Base-by-base conservation (phyloP, 352 stramenopile genomes). In the Saprolegnia parasitica region DNA sequence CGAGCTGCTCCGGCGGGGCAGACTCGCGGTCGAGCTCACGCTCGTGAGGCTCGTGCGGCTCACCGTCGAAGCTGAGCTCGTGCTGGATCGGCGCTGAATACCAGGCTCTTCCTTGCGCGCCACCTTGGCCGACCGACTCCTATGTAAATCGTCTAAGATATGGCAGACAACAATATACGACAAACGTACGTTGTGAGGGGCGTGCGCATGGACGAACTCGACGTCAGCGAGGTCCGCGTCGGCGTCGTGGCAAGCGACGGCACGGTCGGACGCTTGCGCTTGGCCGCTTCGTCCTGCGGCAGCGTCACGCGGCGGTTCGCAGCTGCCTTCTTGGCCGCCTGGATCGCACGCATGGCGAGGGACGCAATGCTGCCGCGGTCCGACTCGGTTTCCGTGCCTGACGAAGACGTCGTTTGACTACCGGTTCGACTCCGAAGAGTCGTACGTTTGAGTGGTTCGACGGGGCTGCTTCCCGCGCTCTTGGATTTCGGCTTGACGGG, bases 331-430 rank as follows among this genome's bases (percentile, higher is more conserved):
- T 60, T 60, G 24, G 52, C 52, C 3, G 24, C 52, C 52, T 42
- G 24, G 52, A 60, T 35, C 11, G 52, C 52, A 4, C 52, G 52
- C 24, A 40, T 60, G 52, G 52, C 52, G 16, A 60, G 35, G 13
- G 24, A 42, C 8, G 52, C 52, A 24, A 60, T 60, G 24, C 11
- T 42, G 52, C 52, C 52, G 3, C 52, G 52, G 4, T 70, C 63
- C 45, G 29, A 42, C 39, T 70, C 63, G 45, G 63, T 70, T 62
- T 70, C 63, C 47, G 63, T 61, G 11, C 42, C 63, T 18, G 63
- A 70, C 35, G 63, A 70, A 70, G 32, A 70, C 45, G 50, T n/a
- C 40, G 42, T 61, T 68, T 32, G 46, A 54, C 46, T 16, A 49
- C 42, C 29, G n/a, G 24, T 60, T 24, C 52, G 52, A 42, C 24